Conservation (phyloP, 2,329 filamentous ascomycete genomes). For the Neofusicoccum ribis region DNA sequence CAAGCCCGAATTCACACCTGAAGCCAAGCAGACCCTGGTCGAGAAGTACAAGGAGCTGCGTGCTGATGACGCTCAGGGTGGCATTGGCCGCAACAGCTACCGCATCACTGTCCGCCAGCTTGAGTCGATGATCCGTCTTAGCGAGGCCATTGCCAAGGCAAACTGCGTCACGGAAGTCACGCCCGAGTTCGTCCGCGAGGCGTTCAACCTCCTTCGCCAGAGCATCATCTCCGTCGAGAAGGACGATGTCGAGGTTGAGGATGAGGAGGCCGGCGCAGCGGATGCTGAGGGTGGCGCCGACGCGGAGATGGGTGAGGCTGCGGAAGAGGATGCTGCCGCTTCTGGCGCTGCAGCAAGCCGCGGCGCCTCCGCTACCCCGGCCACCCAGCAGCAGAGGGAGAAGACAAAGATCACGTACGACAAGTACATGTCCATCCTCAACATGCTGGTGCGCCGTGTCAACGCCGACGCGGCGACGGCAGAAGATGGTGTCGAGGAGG, state of each 20-base stretch:
- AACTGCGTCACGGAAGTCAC: constrained; percentile 93
- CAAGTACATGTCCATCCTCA: constrained; percentile 89
- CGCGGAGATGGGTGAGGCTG: constrained; percentile 26
- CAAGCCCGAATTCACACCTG: constrained; percentile 85
- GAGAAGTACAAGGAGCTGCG: constrained; percentile 94
- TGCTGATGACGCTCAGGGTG: constrained; percentile 89
- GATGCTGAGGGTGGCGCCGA: constrained; percentile 52
- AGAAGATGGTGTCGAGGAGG: constrained; percentile 82
- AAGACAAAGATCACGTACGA: constrained; percentile 94
- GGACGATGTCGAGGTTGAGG: constrained; percentile 93
- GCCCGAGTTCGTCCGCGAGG: constrained; percentile 83
- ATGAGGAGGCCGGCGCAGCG: constrained; percentile 64
- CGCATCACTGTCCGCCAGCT: constrained; percentile 95
- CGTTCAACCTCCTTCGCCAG: constrained; percentile 85
- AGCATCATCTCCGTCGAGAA: constrained; percentile 98
- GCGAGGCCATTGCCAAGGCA: constrained; percentile 96
- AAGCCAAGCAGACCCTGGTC: constrained; percentile 82
- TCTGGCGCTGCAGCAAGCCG: constrained; percentile 28
- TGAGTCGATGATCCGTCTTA: constrained; percentile 91
- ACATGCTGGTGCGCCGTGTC: constrained; percentile 77
- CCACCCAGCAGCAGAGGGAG: constrained; percentile 40
- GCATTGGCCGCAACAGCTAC: constrained; percentile 92
- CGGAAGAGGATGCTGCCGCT: constrained; percentile 39
- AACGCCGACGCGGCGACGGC: constrained; percentile 74
- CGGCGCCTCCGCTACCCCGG: constrained; percentile 39